Evolutionary conservation across 306 rosid species (phyloP).

Genomic region (Phaseolus lunatus): DNA sequence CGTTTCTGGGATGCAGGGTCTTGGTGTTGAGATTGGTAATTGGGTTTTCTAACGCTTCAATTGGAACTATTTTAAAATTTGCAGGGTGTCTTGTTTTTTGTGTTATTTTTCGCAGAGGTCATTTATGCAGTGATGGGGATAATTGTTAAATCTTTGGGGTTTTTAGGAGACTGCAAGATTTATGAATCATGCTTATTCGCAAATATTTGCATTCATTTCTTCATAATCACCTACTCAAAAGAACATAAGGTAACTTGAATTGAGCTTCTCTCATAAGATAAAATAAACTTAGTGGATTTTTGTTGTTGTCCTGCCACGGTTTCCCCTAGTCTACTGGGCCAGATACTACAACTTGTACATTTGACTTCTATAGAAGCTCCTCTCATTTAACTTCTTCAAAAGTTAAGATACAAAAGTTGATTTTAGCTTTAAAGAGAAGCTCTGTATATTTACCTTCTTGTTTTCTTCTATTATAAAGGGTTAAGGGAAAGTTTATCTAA

Average conservation of each 20-base stretch:
- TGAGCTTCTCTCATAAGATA: neutral
- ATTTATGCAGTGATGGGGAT: neutral
- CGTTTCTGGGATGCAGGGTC: slow-evolving; percentile 90
- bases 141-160: neutral
- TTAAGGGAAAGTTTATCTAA: neutral
- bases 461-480: neutral
- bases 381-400: no score
- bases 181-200: neutral
- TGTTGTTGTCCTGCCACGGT: no score
- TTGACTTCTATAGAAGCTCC: no score
- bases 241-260: neutral
- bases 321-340: no score
- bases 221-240: neutral
- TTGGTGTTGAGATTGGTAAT: slow-evolving; percentile 96
- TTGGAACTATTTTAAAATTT: slow-evolving; percentile 14
- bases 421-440: neutral
- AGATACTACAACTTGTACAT: no score
- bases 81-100: neutral
- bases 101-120: neutral
- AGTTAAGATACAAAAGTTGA: neutral
- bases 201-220: neutral
- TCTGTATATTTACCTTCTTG: neutral
- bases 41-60: neutral
- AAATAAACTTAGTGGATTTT: neutral
- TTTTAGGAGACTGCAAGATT: neutral